Evolutionary conservation across 75 land plant species (phyloP).

Genomic region (Cupressus sempervirens): DNA sequence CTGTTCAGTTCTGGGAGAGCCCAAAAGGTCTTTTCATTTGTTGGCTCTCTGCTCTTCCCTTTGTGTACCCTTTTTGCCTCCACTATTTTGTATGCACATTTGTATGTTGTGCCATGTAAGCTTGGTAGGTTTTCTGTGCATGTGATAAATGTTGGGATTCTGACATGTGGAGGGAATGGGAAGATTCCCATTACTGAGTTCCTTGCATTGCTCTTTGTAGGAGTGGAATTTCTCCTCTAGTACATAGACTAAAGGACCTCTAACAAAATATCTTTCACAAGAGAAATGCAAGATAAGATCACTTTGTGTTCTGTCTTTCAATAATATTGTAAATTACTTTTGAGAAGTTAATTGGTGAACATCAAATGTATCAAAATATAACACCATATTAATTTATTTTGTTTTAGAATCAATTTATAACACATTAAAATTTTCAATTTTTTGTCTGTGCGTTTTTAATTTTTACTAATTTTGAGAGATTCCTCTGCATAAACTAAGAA

Average conservation of each 20-base stretch:
- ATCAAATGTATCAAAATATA: no score
- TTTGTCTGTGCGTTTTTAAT: no score
- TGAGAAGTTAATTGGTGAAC: neutral
- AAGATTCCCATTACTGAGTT: slow-evolving; percentile 96
- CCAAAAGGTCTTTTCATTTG: neutral
- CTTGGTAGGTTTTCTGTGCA: slow-evolving; percentile 74
- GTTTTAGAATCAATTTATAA: no score
- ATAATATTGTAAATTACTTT: no score
- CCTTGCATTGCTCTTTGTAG: slow-evolving; percentile 42
- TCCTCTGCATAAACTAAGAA: no score
- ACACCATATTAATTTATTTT: no score
- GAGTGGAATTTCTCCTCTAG: slow-evolving; percentile 63
- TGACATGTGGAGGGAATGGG: slow-evolving; percentile 99
- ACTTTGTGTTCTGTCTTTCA: no score
- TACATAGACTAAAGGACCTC: slow-evolving; percentile 1
- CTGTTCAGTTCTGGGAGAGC: slow-evolving; percentile 28
- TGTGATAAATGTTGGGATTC: slow-evolving; percentile 91
- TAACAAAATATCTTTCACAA: no score
- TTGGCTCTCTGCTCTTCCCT: neutral
- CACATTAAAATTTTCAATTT: no score
- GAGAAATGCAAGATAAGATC: no score
- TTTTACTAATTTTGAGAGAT: no score
- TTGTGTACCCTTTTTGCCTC: neutral
- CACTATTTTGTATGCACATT: neutral
- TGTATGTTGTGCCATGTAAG: neutral